These are phyloP conservation scores for Lenwebbia sp. DNA, from an alignment of 345 rosid genomes.

Conservation along the genomic window DNA sequence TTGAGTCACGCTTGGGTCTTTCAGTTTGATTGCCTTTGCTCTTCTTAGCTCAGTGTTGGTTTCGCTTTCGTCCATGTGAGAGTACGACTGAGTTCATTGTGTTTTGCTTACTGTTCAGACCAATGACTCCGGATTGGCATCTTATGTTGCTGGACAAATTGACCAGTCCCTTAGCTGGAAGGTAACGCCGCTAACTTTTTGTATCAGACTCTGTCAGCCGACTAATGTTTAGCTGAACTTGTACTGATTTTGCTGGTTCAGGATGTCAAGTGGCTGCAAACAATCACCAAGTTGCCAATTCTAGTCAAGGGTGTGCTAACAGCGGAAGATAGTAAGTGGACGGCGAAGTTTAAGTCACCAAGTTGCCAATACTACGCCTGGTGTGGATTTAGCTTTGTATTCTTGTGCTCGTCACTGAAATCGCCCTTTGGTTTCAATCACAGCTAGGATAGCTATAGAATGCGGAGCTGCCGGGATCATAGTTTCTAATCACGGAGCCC, in stretches of 20 bases:
- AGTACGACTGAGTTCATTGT: neutral
- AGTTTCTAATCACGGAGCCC: conserved; percentile 93
- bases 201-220: neutral
- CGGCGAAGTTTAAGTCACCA: neutral
- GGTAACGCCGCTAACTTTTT: conserved; percentile 18
- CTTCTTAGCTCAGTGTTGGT: neutral
- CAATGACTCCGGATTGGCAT: conserved; percentile 79
- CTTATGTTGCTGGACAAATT: conserved; percentile 79
- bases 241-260: conserved; percentile 6
- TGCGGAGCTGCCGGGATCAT: conserved; percentile 83
- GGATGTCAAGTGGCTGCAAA: conserved; percentile 93
- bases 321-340: conserved; percentile 69
- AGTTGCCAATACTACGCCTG: neutral
- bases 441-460: conserved; percentile 70
- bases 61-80: neutral
- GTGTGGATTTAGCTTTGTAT: neutral
- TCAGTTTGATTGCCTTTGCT: neutral
- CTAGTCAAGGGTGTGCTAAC: conserved; percentile 89
- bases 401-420: neutral
- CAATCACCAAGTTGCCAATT: conserved; percentile 87
- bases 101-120: conserved; percentile 29
- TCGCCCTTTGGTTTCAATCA: neutral
- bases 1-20: neutral
- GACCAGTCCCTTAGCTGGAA: conserved; percentile 88
- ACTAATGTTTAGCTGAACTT: neutral